Evolutionary conservation across 2,329 filamentous ascomycete species (phyloP).

Genomic region (Aspergillus phoenicis): DNA sequence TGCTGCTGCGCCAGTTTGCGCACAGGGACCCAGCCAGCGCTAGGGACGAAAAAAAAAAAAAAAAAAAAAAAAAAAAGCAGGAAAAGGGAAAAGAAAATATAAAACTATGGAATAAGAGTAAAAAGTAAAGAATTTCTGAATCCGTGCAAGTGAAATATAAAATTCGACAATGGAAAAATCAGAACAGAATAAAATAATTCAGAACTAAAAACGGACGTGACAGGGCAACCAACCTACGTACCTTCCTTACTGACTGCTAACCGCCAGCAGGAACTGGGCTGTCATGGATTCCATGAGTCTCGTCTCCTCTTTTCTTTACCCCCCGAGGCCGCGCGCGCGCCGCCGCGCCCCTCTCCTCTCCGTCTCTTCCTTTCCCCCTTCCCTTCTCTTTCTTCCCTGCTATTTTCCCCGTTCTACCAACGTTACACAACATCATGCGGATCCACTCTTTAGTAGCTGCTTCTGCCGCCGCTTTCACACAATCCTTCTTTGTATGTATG

Average conservation of each 20-base stretch:
- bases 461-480: slow-evolving; percentile 1
- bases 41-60: slow-evolving; percentile 7
- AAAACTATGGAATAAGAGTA: too few relatives aligned
- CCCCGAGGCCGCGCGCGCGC: background rate
- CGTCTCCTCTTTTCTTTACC: background rate
- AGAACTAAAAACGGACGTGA: background rate
- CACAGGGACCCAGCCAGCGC: slow-evolving; percentile 1
- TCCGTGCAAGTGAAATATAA: background rate
- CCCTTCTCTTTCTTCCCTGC: background rate
- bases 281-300: background rate
- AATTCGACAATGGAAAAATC: background rate
- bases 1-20: background rate
- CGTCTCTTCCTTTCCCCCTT: background rate
- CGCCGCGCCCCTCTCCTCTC: background rate
- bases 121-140: too few relatives aligned
- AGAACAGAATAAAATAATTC: background rate
- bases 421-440: slow-evolving; percentile 23
- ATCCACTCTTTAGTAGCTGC: slow-evolving; percentile 12
- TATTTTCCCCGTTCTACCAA: background rate
- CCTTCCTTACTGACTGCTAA: too few relatives aligned
- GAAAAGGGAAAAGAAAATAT: too few relatives aligned
- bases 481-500: background rate
- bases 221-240: too few relatives aligned
- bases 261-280: background rate
- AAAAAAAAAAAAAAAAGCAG: slow-evolving; percentile 3